These are phyloP conservation scores for carrot (Daucus carota) DNA, from an alignment of 129 eudicot genomes.

Conservation along the genomic window DNA sequence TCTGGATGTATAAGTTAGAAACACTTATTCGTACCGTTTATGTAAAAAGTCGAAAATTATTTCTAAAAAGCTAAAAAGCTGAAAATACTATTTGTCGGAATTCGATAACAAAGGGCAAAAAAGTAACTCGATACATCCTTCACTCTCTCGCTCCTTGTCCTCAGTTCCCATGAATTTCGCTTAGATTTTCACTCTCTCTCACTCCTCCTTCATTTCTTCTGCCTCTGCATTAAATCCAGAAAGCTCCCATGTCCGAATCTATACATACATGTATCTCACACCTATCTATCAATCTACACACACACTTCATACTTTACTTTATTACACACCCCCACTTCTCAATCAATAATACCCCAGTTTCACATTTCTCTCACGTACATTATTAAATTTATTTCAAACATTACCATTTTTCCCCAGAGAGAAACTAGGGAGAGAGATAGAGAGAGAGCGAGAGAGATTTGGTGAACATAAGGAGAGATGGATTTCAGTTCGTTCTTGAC, in stretches of 20 bases:
- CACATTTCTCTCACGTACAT: not conserved
- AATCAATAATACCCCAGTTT: not conserved
- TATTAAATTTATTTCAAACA: not conserved
- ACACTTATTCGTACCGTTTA: no score
- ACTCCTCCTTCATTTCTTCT: not conserved
- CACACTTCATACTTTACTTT: not conserved
- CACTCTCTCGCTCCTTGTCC: not conserved
- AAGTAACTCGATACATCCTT: not conserved
- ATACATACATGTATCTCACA: not conserved
- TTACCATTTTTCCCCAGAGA: not conserved
- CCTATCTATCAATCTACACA: not conserved
- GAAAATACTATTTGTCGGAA: no score
- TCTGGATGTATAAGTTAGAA: no score
- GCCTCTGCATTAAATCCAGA: slow-evolving; percentile 1
- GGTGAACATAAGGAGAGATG: slow-evolving; percentile 27
- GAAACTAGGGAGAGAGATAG: no score
- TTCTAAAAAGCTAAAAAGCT: no score
- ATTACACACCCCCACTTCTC: not conserved
- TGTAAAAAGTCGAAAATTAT: no score
- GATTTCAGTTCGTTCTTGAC: slow-evolving; percentile 81
- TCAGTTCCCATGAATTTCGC: not conserved
- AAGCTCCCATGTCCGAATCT: not conserved
- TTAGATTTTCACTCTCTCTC: not conserved
- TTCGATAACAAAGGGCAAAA: not conserved
- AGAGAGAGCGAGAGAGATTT: not conserved